These are phyloP conservation scores for Raddia distichophylla DNA, from an alignment of 176 grass and related monocot species.

Conservation along the genomic window DNA sequence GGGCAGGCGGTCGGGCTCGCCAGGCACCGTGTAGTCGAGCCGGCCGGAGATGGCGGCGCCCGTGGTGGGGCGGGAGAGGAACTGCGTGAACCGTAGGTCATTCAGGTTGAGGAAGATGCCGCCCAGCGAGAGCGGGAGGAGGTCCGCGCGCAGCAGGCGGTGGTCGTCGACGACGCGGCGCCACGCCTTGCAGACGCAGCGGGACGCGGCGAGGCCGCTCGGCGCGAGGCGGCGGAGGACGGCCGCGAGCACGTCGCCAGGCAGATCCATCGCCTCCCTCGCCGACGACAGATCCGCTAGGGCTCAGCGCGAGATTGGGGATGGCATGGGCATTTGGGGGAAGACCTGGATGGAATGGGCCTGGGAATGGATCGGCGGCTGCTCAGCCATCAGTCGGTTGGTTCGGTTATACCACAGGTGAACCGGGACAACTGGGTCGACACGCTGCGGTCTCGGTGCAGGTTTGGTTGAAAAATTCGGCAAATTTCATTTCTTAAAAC, in stretches of 20 bases:
- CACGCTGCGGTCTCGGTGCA: too few species aligned
- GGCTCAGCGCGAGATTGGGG: too few species aligned
- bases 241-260: background rate
- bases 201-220: background rate
- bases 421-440: too few species aligned
- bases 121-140: background rate
- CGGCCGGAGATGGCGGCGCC: background rate
- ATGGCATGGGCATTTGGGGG: too few species aligned
- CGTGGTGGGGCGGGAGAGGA: background rate
- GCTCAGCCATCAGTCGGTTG: too few species aligned
- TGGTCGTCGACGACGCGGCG: background rate
- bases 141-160: background rate
- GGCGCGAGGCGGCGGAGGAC: background rate
- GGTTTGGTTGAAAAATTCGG: too few species aligned
- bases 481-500: too few species aligned
- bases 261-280: background rate
- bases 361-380: too few species aligned
- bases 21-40: slow-evolving; percentile 1
- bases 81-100: background rate
- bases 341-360: too few species aligned
- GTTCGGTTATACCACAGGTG: too few species aligned
- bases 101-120: slow-evolving; percentile 16
- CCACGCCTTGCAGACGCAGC: slow-evolving; percentile 9
- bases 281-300: too few species aligned
- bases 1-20: too few species aligned